Evolutionary conservation across 257 asterid genomes (phyloP).

Genomic region (Solanum lignicaule): DNA sequence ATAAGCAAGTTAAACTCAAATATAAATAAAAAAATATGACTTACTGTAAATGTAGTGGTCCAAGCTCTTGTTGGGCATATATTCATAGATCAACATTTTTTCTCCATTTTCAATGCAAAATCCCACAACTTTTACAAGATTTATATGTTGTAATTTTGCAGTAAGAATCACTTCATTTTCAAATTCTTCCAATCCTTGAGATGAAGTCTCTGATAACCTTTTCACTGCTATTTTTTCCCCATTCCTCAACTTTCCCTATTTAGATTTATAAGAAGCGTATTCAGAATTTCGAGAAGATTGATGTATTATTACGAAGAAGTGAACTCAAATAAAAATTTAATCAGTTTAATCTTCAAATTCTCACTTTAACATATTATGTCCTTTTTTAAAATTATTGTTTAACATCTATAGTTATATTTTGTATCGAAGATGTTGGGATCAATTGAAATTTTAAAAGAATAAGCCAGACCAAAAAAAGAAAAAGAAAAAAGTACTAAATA

Average conservation of each 20-base stretch:
- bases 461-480: too few species aligned
- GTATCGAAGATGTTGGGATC: neutral
- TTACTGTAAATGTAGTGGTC: neutral
- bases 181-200: conserved; percentile 7
- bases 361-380: neutral
- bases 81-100: conserved; percentile 3
- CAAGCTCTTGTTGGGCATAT: neutral
- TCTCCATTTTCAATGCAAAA: conserved; percentile 13
- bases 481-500: too few species aligned
- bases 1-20: neutral
- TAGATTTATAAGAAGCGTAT: neutral
- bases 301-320: neutral
- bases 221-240: neutral
- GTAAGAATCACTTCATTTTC: conserved; percentile 13
- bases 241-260: neutral
- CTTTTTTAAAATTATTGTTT: too few species aligned
- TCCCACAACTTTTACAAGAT: conserved; percentile 10
- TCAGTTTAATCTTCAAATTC: neutral
- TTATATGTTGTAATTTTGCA: conserved; percentile 8
- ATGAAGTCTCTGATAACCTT: neutral
- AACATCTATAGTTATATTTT: too few species aligned
- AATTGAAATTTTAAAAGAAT: too few species aligned
- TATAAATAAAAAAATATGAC: neutral
- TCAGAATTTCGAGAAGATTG: neutral
- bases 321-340: neutral